These are phyloP conservation scores for Stylosanthes scabra DNA, from an alignment of 331 rosid genomes.

Conservation along the genomic window DNA sequence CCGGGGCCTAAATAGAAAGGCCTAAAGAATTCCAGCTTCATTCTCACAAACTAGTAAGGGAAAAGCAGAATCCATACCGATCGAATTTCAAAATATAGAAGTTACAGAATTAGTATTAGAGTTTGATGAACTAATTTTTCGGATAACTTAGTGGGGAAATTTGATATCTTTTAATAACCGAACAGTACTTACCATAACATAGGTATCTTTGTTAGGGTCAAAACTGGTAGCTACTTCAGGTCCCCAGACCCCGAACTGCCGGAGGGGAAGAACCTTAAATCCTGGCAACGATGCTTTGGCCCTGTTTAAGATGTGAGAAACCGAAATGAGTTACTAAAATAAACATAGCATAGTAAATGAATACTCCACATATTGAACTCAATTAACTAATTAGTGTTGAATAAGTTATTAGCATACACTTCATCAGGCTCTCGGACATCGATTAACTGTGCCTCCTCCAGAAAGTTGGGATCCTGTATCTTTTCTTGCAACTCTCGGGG, in stretches of 20 bases:
- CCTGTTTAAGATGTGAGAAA: conserved; percentile 56
- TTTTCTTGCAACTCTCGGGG: conserved; percentile 69
- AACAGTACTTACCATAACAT: conserved; percentile 69
- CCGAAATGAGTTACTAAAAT: conserved; percentile 13
- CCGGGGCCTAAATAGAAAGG: conserved; percentile 12
- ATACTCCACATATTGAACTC: conserved; percentile 12
- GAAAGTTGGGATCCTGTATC: conserved; percentile 76
- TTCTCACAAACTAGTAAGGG: neutral
- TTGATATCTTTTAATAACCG: conserved; percentile 5
- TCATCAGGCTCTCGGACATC: conserved; percentile 96
- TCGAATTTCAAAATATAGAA: neutral
- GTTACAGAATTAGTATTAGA: neutral
- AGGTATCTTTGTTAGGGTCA: conserved; percentile 80
- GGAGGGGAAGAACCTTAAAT: conserved; percentile 86
- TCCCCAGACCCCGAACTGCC: conserved; percentile 92
- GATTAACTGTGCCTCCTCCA: conserved; percentile 80
- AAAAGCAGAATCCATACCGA: neutral
- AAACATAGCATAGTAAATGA: conserved; percentile 29
- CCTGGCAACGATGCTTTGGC: conserved; percentile 82
- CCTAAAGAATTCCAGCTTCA: conserved; percentile 11
- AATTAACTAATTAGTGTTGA: conserved; percentile 21
- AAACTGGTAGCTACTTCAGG: conserved; percentile 75
- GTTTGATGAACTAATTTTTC: conserved; percentile 1
- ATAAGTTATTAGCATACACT: conserved; percentile 74
- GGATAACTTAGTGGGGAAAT: neutral